Base-by-base conservation (phyloP, 2,329 filamentous ascomycete species). In the Fusarium stilboides region DNA sequence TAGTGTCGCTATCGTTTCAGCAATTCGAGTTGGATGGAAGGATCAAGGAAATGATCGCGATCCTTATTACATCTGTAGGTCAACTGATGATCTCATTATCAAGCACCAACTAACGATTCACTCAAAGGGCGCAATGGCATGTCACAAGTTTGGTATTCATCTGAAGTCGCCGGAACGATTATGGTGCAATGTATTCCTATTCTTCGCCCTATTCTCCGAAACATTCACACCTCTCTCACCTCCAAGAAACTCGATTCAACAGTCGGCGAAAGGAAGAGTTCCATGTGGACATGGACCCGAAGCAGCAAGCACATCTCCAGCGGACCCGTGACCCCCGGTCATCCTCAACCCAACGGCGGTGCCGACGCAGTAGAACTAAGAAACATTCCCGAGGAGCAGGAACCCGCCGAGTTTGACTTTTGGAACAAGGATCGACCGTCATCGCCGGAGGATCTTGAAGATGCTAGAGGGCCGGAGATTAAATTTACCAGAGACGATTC, bases 151-250 rank as follows among this genome's bases (percentile, higher is more conserved):
- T 75, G 73, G 73, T 82, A 85, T 74, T 85, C 83, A 0, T 84
- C 84, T 17, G 85, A 87, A 74, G 78, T 86, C 54, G 80, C 83
- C 10, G 84, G 85, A 54, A 87, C 85, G 26, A 85, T 87, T 66
- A 86, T 87, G 43, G 85, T 86, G 6, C 85, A 86, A 68, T 87
- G 83, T 62, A 82, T 87, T 4, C 85, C 85, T 3, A 81, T 87
- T 17, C 70, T 87, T 9, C 81, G 85, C 12, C 83, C 84, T 0
- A 79, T 87, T 20, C 65, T 87, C 8, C 65, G 68, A 45, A 72
- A 72, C 34, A 66, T 75, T 2, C 72, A 74, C 57, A 72, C 66
- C 17, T 72, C 73, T 19, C 39, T 70, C 9, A 75, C 73, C 9
- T 75, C 73, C 4, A 61, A 61, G 39, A 71, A 60, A 34, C 63